Percentiles rank a stretch among this genome's conserved stretches.
Evolutionary conservation across 192 early-diverging fungal species (phyloP).

Genomic region (Gamsiella multidivaricata): DNA sequence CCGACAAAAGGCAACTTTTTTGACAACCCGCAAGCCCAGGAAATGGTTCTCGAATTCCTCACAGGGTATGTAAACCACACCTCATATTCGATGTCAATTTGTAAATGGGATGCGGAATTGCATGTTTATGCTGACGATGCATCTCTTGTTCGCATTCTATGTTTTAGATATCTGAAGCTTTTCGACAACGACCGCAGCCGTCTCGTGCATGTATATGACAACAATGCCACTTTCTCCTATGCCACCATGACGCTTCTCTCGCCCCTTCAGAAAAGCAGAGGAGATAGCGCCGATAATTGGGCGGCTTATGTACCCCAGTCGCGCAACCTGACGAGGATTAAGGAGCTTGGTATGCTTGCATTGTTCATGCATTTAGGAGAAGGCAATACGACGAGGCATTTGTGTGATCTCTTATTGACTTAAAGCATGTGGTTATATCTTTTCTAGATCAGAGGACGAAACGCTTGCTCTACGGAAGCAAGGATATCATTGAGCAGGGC

Average conservation of each 20-base stretch:
- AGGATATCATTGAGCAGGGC: constrained; percentile 28
- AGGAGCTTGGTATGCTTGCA: constrained; percentile 45
- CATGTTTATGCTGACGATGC: background rate
- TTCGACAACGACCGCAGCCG: constrained; percentile 55
- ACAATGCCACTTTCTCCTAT: constrained; percentile 55
- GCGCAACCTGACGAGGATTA: constrained; percentile 32
- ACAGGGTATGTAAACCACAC: constrained; percentile 24
- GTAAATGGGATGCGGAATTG: too few relatives aligned
- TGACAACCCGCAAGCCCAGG: constrained; percentile 48
- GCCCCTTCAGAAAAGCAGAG: constrained; percentile 4
- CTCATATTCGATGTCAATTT: background rate
- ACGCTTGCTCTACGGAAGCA: constrained; percentile 28
- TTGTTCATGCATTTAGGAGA: too few relatives aligned
- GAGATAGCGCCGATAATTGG: constrained; percentile 12
- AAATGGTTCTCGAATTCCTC: constrained; percentile 54
- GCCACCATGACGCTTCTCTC: constrained; percentile 8
- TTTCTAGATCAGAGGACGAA: constrained; percentile 20
- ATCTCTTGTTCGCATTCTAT: background rate
- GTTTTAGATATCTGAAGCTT: constrained; percentile 48
- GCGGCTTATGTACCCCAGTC: constrained; percentile 12
- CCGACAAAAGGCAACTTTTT: constrained; percentile 53
- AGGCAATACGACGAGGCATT: too few relatives aligned
- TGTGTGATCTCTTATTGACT: too few relatives aligned
- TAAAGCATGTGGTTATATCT: background rate
- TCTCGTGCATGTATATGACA: constrained; percentile 55